Percentiles rank a stretch among this genome's conserved stretches.
These are phyloP conservation scores for Neocatenulostroma microsporum DNA, from an alignment of 2,329 filamentous ascomycete species.

Conservation along the genomic window DNA sequence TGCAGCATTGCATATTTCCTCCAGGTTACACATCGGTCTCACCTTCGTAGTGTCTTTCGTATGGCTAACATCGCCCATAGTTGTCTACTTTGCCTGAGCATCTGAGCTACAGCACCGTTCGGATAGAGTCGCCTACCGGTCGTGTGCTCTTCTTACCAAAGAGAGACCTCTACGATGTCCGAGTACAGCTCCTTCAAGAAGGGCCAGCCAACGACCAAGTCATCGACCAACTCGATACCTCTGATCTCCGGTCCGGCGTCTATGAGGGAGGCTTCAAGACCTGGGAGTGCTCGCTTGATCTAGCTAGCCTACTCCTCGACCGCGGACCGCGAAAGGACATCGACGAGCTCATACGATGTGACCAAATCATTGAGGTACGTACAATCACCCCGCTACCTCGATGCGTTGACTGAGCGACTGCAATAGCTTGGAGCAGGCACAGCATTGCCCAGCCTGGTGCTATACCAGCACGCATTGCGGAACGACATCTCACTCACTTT, in stretches of 20 bases:
- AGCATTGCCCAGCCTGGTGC: slow-evolving; percentile 61
- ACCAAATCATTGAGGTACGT: slow-evolving; percentile 47
- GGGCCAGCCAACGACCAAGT: slow-evolving; percentile 37
- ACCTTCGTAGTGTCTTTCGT: background rate
- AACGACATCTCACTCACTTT: slow-evolving; percentile 49
- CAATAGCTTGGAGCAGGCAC: slow-evolving; percentile 68
- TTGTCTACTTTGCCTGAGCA: slow-evolving; percentile 59
- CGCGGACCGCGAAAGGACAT: slow-evolving; percentile 43
- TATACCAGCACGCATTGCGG: slow-evolving; percentile 57
- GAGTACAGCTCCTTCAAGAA: slow-evolving; percentile 69
- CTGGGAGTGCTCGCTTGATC: slow-evolving; percentile 77
- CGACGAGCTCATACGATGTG: slow-evolving; percentile 41
- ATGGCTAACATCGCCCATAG: slow-evolving; percentile 29
- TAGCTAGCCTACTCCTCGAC: slow-evolving; percentile 57
- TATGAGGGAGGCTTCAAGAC: slow-evolving; percentile 87
- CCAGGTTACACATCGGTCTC: too few relatives aligned
- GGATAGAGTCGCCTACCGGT: slow-evolving; percentile 53
- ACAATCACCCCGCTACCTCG: too few relatives aligned
- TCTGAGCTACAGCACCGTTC: slow-evolving; percentile 59
- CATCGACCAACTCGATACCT: slow-evolving; percentile 56
- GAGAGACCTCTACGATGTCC: slow-evolving; percentile 73
- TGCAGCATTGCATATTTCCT: too few relatives aligned
- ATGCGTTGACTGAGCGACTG: slow-evolving; percentile 1
- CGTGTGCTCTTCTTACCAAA: slow-evolving; percentile 54
- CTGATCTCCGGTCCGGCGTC: slow-evolving; percentile 71